These are phyloP conservation scores for Syzygium grande DNA, from an alignment of 345 rosid species.

Conservation along the genomic window DNA sequence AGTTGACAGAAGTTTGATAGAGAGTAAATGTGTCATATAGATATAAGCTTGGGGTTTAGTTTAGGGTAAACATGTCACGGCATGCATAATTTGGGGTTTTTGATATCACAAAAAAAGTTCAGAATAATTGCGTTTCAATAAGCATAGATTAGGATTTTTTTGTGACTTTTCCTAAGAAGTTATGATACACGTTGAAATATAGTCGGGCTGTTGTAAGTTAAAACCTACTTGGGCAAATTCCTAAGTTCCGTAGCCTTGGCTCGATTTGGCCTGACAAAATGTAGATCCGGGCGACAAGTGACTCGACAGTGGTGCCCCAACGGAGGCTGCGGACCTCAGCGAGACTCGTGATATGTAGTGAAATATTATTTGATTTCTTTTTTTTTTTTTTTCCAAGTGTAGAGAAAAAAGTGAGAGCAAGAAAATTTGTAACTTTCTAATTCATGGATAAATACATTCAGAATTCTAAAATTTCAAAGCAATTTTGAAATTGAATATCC, in stretches of 20 bases:
- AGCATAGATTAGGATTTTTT: no score
- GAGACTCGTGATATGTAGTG: not conserved
- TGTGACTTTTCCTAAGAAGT: no score
- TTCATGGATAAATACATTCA: not conserved
- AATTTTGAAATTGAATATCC: not conserved
- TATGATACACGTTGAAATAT: not conserved
- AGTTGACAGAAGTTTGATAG: no score
- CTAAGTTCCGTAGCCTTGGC: not conserved
- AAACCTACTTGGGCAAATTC: not conserved
- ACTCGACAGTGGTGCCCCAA: not conserved
- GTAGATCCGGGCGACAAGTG: not conserved
- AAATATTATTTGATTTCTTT: no score
- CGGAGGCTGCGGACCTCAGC: not conserved
- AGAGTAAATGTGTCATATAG: no score
- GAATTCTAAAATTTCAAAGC: not conserved
- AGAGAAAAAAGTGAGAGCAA: no score
- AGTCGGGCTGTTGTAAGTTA: not conserved
- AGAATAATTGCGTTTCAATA: no score
- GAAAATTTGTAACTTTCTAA: not conserved
- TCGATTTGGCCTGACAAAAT: not conserved
- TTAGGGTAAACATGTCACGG: no score
- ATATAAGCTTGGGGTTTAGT: no score
- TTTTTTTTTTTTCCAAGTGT: no score
- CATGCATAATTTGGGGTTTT: no score
- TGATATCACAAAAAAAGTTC: no score